Percentiles rank a stretch among this genome's conserved stretches.
Evolutionary conservation across 2,329 filamentous ascomycete genomes (phyloP).

Genomic region (Aspergillus sp.): DNA sequence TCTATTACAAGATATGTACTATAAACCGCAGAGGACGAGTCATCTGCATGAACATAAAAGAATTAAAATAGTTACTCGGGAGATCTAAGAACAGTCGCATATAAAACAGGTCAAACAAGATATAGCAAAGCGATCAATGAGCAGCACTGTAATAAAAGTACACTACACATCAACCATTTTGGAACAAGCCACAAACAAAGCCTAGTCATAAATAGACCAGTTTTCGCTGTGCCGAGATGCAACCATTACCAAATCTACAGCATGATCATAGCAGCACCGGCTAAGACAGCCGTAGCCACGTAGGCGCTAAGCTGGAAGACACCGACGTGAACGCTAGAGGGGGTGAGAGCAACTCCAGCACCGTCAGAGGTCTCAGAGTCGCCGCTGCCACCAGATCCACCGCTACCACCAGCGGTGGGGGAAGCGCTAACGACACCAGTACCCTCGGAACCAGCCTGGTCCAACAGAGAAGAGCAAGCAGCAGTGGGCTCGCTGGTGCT

Average conservation of each 20-base stretch:
- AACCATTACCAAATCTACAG: slow-evolving; percentile 29
- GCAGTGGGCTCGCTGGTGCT: slow-evolving; percentile 31
- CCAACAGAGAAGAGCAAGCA: slow-evolving; percentile 36
- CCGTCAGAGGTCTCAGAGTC: slow-evolving; percentile 21
- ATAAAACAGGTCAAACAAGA: not conserved
- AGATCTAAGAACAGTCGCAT: not conserved
- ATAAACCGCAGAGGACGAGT: not conserved
- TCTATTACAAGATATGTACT: not conserved
- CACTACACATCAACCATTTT: not conserved
- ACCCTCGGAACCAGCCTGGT: slow-evolving; percentile 38
- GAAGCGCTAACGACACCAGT: slow-evolving; percentile 38
- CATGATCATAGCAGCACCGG: slow-evolving; percentile 44
- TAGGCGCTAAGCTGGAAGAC: slow-evolving; percentile 39
- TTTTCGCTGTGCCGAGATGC: too few relatives aligned
- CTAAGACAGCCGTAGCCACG: slow-evolving; percentile 36
- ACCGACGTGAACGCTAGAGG: slow-evolving; percentile 32
- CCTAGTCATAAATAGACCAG: not conserved
- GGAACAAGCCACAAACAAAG: not conserved
- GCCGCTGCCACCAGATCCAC: slow-evolving; percentile 5
- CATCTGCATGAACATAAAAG: not conserved
- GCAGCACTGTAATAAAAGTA: not conserved
- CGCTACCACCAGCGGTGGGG: slow-evolving; percentile 26
- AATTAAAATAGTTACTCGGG: not conserved
- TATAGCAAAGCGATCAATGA: not conserved
- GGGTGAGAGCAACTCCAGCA: slow-evolving; percentile 27